Percentiles rank a stretch among this genome's conserved stretches.
phyloP scores from a whole-genome alignment of 1,139 yeast genomes.

The Magnusiomyces tetraspermus region DNA sequence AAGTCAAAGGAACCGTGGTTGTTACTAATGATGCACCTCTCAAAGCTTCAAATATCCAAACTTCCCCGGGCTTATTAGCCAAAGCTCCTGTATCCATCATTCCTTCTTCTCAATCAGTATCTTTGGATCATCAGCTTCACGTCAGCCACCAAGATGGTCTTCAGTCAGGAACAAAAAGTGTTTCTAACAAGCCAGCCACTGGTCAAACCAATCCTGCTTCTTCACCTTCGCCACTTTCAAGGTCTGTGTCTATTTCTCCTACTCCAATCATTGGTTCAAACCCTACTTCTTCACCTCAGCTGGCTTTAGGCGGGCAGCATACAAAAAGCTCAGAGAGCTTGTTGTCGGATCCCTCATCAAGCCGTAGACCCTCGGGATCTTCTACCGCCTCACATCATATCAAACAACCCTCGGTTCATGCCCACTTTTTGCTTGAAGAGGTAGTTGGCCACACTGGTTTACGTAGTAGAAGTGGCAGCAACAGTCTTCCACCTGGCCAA shows the following conservation, averaged over 20 bases:
- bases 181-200: background rate
- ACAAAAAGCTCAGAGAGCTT: slow-evolving; percentile 1
- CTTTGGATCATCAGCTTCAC: background rate
- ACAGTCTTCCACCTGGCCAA: slow-evolving; percentile 10
- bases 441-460: slow-evolving; percentile 46
- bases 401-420: slow-evolving; percentile 59
- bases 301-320: background rate
- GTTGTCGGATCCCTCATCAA: background rate
- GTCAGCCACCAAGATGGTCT: background rate
- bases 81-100: background rate
- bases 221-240: background rate
- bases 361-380: background rate
- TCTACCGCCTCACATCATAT: slow-evolving; percentile 32
- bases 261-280: background rate
- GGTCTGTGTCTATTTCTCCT: background rate
- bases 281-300: background rate
- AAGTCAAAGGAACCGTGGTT: slow-evolving; percentile 15
- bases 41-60: background rate
- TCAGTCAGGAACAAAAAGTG: background rate
- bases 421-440: slow-evolving; percentile 72
- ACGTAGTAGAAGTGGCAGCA: slow-evolving; percentile 36
- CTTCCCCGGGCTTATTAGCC: background rate
- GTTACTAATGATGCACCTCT: slow-evolving; percentile 4
- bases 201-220: background rate
- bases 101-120: too few relatives aligned